Percentiles rank a stretch among this genome's conserved stretches.
Evolutionary conservation across 2,329 filamentous ascomycete genomes (phyloP).

Genomic region (Penicillium crustosum): DNA sequence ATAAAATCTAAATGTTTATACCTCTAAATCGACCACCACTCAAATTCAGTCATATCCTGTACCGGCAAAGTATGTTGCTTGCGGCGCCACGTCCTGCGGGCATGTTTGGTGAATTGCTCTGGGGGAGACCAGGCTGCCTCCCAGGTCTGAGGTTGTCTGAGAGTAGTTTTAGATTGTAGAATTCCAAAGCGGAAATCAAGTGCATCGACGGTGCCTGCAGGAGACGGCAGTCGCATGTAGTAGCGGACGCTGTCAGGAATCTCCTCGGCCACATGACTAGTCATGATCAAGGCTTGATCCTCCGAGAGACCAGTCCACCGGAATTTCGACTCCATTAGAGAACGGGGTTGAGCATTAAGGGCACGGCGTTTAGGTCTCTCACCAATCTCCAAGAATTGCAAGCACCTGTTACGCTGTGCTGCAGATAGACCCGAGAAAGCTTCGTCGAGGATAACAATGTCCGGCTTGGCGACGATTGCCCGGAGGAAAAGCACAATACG

Average conservation of each 20-base stretch:
- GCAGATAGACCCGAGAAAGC: constrained; percentile 85
- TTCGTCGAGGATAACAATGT: constrained; percentile 83
- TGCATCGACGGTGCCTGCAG: constrained; percentile 20
- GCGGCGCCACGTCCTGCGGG: constrained; percentile 1
- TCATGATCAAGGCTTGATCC: constrained; percentile 81
- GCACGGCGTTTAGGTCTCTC: constrained; percentile 50
- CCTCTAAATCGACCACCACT: constrained; percentile 8
- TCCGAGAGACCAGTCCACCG: constrained; percentile 59
- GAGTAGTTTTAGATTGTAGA: constrained; percentile 20
- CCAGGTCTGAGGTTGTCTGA: constrained; percentile 31
- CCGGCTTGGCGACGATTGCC: constrained; percentile 74
- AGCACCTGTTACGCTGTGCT: constrained; percentile 78
- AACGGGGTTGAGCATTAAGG: constrained; percentile 10
- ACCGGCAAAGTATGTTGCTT: neutral
- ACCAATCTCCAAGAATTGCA: constrained; percentile 72
- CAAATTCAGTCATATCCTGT: constrained; percentile 3
- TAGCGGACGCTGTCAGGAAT: constrained; percentile 79
- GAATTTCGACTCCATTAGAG: neutral
- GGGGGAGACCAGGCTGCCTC: constrained; percentile 30
- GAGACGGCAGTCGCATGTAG: constrained; percentile 75
- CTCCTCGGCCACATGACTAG: constrained; percentile 88
- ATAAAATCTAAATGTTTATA: neutral
- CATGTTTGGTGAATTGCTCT: constrained; percentile 11
- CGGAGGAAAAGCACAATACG: constrained; percentile 81
- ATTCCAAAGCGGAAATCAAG: constrained; percentile 36